Conservation (phyloP, 2,329 filamentous ascomycete genomes). For the Paecilomyces variotii region DNA sequence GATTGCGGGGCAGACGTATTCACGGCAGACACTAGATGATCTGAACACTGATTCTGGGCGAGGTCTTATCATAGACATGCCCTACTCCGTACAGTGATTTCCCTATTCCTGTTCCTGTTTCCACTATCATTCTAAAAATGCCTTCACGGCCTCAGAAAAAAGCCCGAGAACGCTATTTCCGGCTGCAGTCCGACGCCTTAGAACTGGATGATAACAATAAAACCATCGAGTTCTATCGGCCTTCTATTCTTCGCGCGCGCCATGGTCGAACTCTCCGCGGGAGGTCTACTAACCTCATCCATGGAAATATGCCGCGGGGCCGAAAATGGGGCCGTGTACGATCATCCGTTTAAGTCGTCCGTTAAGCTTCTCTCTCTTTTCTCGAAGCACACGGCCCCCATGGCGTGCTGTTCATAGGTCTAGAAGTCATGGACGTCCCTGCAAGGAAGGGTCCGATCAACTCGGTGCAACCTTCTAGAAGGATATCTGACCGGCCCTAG, state of each 20-base stretch:
- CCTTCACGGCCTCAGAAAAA: neutral
- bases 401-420: neutral
- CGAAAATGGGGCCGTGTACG: neutral
- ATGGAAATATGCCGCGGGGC: neutral
- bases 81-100: neutral
- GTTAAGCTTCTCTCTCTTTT: neutral
- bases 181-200: too few species aligned
- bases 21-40: slow-evolving; percentile 1
- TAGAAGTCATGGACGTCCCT: neutral
- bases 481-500: neutral
- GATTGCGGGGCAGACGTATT: slow-evolving; percentile 2
- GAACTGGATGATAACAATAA: too few species aligned
- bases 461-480: neutral
- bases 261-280: neutral
- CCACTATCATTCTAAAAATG: neutral
- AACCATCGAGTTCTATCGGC: too few species aligned
- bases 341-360: neutral
- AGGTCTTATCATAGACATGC: neutral
- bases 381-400: neutral
- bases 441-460: neutral
- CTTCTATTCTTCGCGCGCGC: neutral
- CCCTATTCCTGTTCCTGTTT: neutral
- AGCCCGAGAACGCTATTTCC: neutral
- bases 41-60: neutral
- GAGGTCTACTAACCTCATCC: neutral